These are phyloP conservation scores for Xerocomus brunneocitrinus DNA, from an alignment of 768 basidiomycete genomes.

Conservation along the genomic window DNA sequence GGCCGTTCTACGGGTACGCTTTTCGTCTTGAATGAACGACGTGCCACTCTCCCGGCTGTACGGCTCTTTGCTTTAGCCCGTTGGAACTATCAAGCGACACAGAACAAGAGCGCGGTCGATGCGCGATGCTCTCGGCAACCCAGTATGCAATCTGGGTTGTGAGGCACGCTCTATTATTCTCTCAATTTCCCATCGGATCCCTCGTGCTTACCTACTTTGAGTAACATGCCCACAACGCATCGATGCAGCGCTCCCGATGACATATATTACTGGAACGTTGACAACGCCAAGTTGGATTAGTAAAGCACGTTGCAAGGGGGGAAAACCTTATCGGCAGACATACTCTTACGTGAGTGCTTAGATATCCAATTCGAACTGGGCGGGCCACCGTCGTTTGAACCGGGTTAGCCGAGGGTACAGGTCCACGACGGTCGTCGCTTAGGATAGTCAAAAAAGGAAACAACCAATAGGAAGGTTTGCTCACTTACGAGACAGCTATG, in stretches of 20 bases:
- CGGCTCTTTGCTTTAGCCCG: not conserved
- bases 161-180: not conserved
- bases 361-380: not conserved
- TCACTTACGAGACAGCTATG: too few relatives aligned
- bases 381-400: too few relatives aligned
- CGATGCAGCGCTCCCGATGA: not conserved
- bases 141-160: not conserved
- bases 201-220: not conserved
- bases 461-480: too few relatives aligned
- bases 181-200: not conserved
- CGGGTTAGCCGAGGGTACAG: too few relatives aligned
- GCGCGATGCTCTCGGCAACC: not conserved
- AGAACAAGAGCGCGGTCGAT: not conserved
- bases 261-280: not conserved
- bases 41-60: not conserved
- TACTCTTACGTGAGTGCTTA: not conserved
- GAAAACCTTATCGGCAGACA: not conserved
- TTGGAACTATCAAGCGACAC: not conserved
- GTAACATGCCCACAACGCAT: not conserved
- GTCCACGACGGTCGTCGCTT: too few relatives aligned
- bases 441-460: too few relatives aligned
- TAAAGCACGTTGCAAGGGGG: not conserved
- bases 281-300: not conserved
- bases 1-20: not conserved
- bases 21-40: not conserved